These are phyloP conservation scores for Dysphania ambrosioides DNA, from an alignment of 148 eudicot genomes.

Conservation along the genomic window DNA sequence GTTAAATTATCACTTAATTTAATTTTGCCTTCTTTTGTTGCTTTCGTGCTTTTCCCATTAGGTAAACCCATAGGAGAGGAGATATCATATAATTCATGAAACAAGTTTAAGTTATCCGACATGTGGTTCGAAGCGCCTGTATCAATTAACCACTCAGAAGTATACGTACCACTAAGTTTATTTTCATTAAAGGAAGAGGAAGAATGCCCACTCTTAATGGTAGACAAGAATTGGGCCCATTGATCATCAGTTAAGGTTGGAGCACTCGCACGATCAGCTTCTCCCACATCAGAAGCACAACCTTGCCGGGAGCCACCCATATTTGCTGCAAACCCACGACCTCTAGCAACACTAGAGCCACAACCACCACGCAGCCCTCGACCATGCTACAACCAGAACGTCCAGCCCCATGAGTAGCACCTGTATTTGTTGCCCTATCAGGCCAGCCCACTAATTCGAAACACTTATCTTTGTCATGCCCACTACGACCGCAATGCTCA, in stretches of 20 bases:
- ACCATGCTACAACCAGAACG: not conserved
- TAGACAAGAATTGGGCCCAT: too few relatives aligned
- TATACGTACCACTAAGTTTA: too few relatives aligned
- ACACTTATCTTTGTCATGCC: not conserved
- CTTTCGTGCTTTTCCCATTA: not conserved
- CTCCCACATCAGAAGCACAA: not conserved
- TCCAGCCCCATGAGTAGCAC: not conserved
- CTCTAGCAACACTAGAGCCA: not conserved
- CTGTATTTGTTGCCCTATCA: not conserved
- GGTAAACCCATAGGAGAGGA: not conserved
- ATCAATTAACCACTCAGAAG: not conserved
- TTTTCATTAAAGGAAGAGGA: too few relatives aligned
- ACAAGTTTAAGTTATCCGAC: not conserved
- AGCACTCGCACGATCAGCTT: not conserved
- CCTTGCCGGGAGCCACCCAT: not conserved
- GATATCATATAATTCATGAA: not conserved
- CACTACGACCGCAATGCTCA: not conserved
- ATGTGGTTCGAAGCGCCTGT: not conserved
- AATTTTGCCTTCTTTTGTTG: not conserved
- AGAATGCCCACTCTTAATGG: too few relatives aligned
- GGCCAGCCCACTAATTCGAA: not conserved
- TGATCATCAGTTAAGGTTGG: not conserved
- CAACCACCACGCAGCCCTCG: not conserved
- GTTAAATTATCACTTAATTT: not conserved
- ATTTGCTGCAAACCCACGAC: too few relatives aligned